Base-by-base conservation (phyloP, 1,284 basidiomycete species). In the Irpex sp. region DNA sequence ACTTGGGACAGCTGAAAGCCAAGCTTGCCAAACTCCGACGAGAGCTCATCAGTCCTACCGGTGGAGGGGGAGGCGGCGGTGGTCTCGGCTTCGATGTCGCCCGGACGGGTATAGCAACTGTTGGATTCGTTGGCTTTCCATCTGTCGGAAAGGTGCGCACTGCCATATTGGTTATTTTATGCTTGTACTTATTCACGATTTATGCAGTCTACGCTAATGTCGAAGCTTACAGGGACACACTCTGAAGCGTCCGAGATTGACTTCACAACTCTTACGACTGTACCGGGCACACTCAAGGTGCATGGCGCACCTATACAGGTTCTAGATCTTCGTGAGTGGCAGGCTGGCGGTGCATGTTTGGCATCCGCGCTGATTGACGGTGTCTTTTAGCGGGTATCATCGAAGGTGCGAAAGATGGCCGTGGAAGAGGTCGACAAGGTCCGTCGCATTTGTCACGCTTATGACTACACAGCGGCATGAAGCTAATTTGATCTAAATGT, bases 241-340 rank as follows among this genome's bases (percentile, higher is more conserved):
- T 98, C 96, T 48, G 96, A 98, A 77, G 91, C 91, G n/a, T 98
- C 97, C 5, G 96, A 93, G 67, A 99, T 99, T 74, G 97, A 99
- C 76, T 99, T 99, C 80, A 99, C 97, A 1, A 94, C 91, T 11
- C 85, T 93, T 36, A 93, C 92, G 1, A 96, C 93, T 37, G 96
- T 99, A 1, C 97, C 97, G 5, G 97, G 97, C 56, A 98, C 97
- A 1, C 77, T 99, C 67, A 94, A 93, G 74, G 93, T 97, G 1
- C 93, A 95, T 67, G 94, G 95, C n/a, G 94, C 96, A 47, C 93
- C 93, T 44, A 94, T 97, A 71, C 92, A 94, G 69, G 93, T 93
- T 67, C 80, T 93, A 5, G 91, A 93, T 81, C 77, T 96, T 65
- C 92, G 91, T 92, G 72, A 73, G 91, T 81, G 5, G 17, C 48